Evolutionary conservation across 2,329 filamentous ascomycete genomes (phyloP), one percentile per base, ranked within the genome.

Genomic region (Fusarium luffae): DNA sequence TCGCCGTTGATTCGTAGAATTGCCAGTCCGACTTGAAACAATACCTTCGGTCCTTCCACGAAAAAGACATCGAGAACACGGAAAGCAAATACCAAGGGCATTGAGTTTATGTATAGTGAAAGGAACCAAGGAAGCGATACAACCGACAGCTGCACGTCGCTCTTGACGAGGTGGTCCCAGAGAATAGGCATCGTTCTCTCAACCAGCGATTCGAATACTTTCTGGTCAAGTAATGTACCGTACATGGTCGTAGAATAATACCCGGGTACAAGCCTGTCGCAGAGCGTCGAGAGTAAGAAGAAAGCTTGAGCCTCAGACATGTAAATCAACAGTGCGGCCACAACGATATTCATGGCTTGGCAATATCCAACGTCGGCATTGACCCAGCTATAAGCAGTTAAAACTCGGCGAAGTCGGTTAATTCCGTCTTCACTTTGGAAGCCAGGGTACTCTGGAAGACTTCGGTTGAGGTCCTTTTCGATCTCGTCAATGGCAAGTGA

Each of bases 181-280:
- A 99, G 87, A 62, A 99, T 92, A 3, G 96, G 96, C 94, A 99
- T 98, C 2, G 96, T 99, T 82, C 93, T 96, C 80, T 99, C 96
- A n/a, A 99, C 96, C 6, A 99, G 85, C 4, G 93, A 97, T 81
- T 99, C 96, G 75, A 99, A 99, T 16, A 99, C 96, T 73, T 96
- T 93, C 76, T 99, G 96, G 77, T 99, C 96, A 41, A 99, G 87
- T 7, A 99, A 85, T 2, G 96, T 99, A 73, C 96, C 96, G 80
- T 99, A 99, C 96, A 99, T 99, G 70, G 97, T 99, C 19, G 92
- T 97, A 7, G 95, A 98, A 80, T 99, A 99, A 83, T 99, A 99
- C 7, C 96, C 96, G 1, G 96, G 96, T 5, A 98, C 88, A 3
- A 99, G 85, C 48, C 95, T 91, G 78, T 98, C 95, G 82, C 96